Evolutionary conservation across 345 rosid species (phyloP).

Genomic region (Xanthoceras sorbifolium): DNA sequence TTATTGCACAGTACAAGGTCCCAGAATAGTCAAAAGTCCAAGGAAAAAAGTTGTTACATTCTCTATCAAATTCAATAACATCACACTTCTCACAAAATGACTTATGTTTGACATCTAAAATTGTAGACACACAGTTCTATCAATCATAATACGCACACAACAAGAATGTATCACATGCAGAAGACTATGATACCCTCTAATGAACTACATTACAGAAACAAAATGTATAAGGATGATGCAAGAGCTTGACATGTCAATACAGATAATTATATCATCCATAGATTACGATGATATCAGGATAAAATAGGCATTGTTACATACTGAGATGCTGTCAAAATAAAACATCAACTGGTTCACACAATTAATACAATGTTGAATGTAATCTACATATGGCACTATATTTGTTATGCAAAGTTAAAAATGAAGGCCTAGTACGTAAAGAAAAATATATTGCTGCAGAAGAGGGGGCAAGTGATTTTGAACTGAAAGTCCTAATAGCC

Average conservation of each 20-base stretch:
- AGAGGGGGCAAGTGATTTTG: not conserved
- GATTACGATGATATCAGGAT: too few relatives aligned
- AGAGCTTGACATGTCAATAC: too few relatives aligned
- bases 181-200: too few relatives aligned
- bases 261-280: too few relatives aligned
- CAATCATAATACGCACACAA: too few relatives aligned
- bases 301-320: too few relatives aligned
- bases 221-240: too few relatives aligned
- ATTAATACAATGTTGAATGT: not conserved
- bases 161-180: too few relatives aligned
- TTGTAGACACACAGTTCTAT: not conserved
- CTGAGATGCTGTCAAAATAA: too few relatives aligned
- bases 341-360: too few relatives aligned
- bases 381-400: not conserved
- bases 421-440: not conserved
- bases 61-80: not conserved
- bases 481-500: not conserved
- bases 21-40: not conserved
- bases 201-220: not conserved
- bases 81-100: not conserved
- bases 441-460: not conserved
- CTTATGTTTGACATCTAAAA: not conserved
- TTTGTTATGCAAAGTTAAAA: not conserved
- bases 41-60: not conserved
- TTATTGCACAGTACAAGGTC: not conserved